Evolutionary conservation across 176 grass and related monocot genomes (phyloP), one percentile per base, ranked within the genome.

Genomic region (Eragrostis curvula): DNA sequence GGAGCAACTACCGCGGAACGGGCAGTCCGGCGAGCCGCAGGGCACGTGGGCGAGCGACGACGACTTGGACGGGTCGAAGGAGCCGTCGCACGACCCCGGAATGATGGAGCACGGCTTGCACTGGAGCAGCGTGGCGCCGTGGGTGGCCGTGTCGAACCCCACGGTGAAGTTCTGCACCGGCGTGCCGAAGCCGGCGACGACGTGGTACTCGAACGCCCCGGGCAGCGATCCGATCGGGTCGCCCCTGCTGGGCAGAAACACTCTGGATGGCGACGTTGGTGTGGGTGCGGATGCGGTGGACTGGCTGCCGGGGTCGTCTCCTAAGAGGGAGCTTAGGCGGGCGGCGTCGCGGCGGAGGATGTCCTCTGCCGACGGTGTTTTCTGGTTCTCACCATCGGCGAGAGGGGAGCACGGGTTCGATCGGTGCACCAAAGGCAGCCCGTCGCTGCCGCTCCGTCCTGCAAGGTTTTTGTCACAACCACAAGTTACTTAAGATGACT

Each of bases 11-110:
- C n/a, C n/a, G 3, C 25, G 6, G 40, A 85, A 14, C 28, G 45
- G 80, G 27, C 80, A 83, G 70, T 83, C 70, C 44, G 58, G 70
- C 58, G 70, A 73, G 57, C 57, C 69, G 5, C 80, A 83, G 2
- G 69, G 80, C 21, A 73, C 5, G 0, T 50, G 44, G 6, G 28
- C 1, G 13, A 73, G 8, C 13, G 69, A 73, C 0, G 43, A 64
- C 13, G 80, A 83, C 13, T 3, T 8, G 2, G 69, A 63, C 8
- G 69, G 56, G 57, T 83, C 69, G 44, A 73, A 83, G 21, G 42
- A 46, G 8, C 40, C 2, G 57, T 23, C 8, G 79, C 53, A 72
- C 16, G 55, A 12, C 5, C 16, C 42, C 71, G 62, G 62, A 9
- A 0, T 0, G 0, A 28, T 14, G 23, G 20, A 56, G 56, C 80